Conservation (phyloP, 1,284 basidiomycete genomes). For the Phlebopus sp. region DNA sequence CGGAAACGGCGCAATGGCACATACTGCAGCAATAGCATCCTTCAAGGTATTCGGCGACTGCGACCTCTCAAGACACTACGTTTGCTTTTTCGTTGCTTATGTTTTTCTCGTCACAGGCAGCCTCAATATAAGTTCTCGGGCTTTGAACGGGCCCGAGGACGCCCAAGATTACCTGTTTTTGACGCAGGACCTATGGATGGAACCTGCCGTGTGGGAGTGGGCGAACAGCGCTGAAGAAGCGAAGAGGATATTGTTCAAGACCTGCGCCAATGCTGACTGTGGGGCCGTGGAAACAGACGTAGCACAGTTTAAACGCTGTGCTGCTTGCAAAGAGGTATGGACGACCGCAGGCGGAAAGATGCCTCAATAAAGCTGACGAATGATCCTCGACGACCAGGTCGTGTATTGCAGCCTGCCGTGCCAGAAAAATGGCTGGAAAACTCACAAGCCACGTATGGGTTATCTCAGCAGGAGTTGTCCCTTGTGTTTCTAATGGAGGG, state of each 20-base stretch:
- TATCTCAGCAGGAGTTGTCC: background rate
- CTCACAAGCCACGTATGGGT: conserved; percentile 30
- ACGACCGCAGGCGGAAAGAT: background rate
- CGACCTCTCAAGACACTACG: conserved; percentile 32
- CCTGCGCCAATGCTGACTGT: conserved; percentile 29
- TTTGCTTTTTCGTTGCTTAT: background rate
- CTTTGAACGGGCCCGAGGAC: conserved; percentile 37
- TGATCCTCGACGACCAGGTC: conserved; percentile 17
- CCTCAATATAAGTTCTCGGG: conserved; percentile 32
- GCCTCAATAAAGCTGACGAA: background rate
- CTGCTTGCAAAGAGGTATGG: conserved; percentile 30
- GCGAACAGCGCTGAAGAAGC: conserved; percentile 35
- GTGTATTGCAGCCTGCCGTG: conserved; percentile 39
- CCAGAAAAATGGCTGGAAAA: conserved; percentile 40
- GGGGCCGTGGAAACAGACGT: conserved; percentile 23
- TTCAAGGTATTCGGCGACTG: conserved; percentile 42
- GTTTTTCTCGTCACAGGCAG: conserved; percentile 22
- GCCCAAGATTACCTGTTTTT: conserved; percentile 46
- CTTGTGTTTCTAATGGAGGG: background rate
- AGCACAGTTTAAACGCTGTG: conserved; percentile 36
- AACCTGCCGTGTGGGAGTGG: conserved; percentile 41
- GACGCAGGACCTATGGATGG: conserved; percentile 44
- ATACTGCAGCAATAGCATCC: conserved; percentile 40
- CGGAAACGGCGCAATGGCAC: conserved; percentile 21
- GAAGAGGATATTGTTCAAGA: conserved; percentile 30